Percentiles rank a stretch among this genome's conserved stretches.
Evolutionary conservation across 2,329 filamentous ascomycete genomes (phyloP).

Genomic region (Tolypocladium ophioglossoides): DNA sequence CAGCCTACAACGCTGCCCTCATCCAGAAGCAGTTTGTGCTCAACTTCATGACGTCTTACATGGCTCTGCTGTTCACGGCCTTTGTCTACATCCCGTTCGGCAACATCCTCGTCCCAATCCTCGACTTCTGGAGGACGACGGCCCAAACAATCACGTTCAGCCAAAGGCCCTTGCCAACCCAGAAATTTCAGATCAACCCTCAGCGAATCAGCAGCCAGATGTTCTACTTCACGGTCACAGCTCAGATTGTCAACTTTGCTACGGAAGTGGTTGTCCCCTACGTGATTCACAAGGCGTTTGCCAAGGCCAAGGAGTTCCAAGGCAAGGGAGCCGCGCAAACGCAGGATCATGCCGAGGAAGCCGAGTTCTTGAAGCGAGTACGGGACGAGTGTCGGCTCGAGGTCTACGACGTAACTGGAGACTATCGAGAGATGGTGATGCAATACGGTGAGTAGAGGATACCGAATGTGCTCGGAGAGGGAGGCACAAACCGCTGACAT

Average conservation of each 20-base stretch:
- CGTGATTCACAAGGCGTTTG: slow-evolving; percentile 65
- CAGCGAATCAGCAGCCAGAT: slow-evolving; percentile 79
- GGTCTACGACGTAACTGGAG: slow-evolving; percentile 78
- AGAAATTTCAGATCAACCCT: slow-evolving; percentile 71
- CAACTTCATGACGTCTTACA: slow-evolving; percentile 93
- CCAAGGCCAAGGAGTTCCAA: slow-evolving; percentile 70
- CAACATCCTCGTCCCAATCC: slow-evolving; percentile 68
- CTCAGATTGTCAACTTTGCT: slow-evolving; percentile 78
- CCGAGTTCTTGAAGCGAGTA: slow-evolving; percentile 68
- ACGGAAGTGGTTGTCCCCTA: slow-evolving; percentile 81
- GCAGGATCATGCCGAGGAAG: slow-evolving; percentile 67
- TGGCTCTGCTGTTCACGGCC: slow-evolving; percentile 82
- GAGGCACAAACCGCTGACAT: slow-evolving; percentile 10
- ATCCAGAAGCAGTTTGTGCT: slow-evolving; percentile 91
- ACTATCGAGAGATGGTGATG: slow-evolving; percentile 89
- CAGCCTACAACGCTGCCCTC: slow-evolving; percentile 70
- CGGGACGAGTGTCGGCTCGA: slow-evolving; percentile 74
- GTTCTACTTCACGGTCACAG: slow-evolving; percentile 92
- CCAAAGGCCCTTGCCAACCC: slow-evolving; percentile 56
- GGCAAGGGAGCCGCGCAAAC: slow-evolving; percentile 38
- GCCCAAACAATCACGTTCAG: slow-evolving; percentile 67
- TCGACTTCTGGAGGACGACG: slow-evolving; percentile 69
- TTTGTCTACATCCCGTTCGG: slow-evolving; percentile 95
- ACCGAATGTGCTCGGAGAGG: neutral
- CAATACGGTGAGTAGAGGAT: slow-evolving; percentile 47